A percentile compares a stretch with the other conserved stretches of the same genome.
Conservation (phyloP, 352 stramenopile species). For the Globisporangium heterothallicum region DNA sequence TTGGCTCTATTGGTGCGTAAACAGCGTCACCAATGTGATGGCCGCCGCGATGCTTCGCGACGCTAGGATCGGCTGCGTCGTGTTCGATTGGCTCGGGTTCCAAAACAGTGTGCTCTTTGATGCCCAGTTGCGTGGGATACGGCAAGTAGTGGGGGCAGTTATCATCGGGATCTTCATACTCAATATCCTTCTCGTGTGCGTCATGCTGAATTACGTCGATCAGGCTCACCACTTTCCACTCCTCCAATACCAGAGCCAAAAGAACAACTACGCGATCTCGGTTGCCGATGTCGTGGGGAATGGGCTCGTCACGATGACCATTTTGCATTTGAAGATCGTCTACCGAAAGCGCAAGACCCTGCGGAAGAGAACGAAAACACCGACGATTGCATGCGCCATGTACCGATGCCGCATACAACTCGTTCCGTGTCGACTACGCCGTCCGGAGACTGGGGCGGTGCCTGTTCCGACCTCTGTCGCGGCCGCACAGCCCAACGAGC, state of each 20-base stretch:
- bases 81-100: conserved; percentile 28
- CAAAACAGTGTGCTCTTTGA: conserved; percentile 30
- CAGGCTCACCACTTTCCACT: conserved; percentile 9
- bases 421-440: neutral
- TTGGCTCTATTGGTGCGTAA: conserved; percentile 28
- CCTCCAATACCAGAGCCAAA: conserved; percentile 15
- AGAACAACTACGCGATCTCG: conserved; percentile 12
- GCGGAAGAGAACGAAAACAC: conserved; percentile 2
- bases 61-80: conserved; percentile 12
- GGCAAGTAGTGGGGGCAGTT: conserved; percentile 8
- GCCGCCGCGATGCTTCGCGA: conserved; percentile 17
- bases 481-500: neutral
- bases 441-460: neutral
- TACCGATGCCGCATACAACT: conserved; percentile 10
- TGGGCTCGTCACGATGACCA: conserved; percentile 17
- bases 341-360: conserved; percentile 18
- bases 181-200: conserved; percentile 17
- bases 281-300: conserved; percentile 22
- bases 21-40: conserved; percentile 8
- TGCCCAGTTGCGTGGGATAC: conserved; percentile 22
- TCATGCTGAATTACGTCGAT: conserved; percentile 21
- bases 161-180: conserved; percentile 11
- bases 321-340: conserved; percentile 22
- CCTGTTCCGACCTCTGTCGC: neutral
- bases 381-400: conserved; percentile 20